phyloP scores from a whole-genome alignment of 2,329 filamentous ascomycete species.

The Massarina eburnea region DNA sequence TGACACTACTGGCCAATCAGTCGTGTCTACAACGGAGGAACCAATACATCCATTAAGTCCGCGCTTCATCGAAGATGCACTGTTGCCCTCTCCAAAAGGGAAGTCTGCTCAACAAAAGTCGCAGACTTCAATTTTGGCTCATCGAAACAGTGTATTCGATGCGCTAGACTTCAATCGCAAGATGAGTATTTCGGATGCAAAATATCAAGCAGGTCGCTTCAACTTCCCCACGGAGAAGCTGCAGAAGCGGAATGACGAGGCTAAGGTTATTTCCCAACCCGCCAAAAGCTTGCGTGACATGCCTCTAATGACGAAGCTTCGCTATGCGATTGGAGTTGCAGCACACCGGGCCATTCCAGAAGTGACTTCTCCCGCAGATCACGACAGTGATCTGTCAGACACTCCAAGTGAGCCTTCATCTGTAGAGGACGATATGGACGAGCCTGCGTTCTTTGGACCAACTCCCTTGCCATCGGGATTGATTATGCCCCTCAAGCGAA shows the following conservation, averaged over 20 bases:
- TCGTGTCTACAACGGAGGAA: constrained; percentile 11
- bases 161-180: constrained; percentile 55
- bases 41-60: constrained; percentile 46
- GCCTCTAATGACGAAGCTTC: constrained; percentile 34
- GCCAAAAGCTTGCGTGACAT: constrained; percentile 29
- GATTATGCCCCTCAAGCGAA: constrained; percentile 31
- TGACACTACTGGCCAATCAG: not conserved
- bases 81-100: constrained; percentile 47
- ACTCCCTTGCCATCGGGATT: constrained; percentile 20
- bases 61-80: constrained; percentile 46
- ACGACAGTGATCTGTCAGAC: constrained; percentile 30
- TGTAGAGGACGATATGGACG: constrained; percentile 21
- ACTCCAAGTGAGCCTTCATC: constrained; percentile 28
- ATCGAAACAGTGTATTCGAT: constrained; percentile 50
- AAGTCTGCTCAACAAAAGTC: constrained; percentile 7
- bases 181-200: constrained; percentile 53
- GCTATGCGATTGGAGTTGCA: constrained; percentile 29
- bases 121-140: constrained; percentile 5
- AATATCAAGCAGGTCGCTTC: constrained; percentile 56
- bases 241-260: constrained; percentile 4
- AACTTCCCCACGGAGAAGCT: constrained; percentile 19
- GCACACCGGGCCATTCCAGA: constrained; percentile 20
- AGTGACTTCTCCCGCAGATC: constrained; percentile 15
- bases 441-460: constrained; percentile 12
- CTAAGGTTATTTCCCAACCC: constrained; percentile 7